Evolutionary conservation across 2,329 filamentous ascomycete species (phyloP).

Genomic region (Magnaporthales sp.): DNA sequence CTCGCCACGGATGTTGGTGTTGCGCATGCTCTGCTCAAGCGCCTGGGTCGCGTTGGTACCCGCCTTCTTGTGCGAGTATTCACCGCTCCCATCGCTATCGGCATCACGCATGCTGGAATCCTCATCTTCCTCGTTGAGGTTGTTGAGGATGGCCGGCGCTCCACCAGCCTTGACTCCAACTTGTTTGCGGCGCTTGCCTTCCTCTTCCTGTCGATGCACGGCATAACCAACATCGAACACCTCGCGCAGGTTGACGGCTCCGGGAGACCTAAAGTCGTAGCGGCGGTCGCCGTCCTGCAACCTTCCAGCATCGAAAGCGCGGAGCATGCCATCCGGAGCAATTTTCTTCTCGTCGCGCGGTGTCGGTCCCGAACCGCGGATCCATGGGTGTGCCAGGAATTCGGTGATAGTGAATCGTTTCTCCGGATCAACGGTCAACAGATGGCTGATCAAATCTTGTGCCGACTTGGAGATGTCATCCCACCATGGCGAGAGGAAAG

Average conservation of each 20-base stretch:
- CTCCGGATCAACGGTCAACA: constrained; percentile 89
- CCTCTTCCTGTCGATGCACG: constrained; percentile 93
- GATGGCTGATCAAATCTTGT: constrained; percentile 86
- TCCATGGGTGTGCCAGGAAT: constrained; percentile 94
- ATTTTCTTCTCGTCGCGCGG: constrained; percentile 50
- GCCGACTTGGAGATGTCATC: constrained; percentile 94
- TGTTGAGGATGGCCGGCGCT: constrained; percentile 50
- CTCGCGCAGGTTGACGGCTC: constrained; percentile 89
- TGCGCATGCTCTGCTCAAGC: constrained; percentile 81
- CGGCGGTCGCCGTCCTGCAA: constrained; percentile 54
- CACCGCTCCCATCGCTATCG: constrained; percentile 53
- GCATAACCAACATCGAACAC: constrained; percentile 98
- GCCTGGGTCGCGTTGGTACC: constrained; percentile 46
- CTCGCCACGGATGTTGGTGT: constrained; percentile 60
- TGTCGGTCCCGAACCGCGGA: constrained; percentile 55
- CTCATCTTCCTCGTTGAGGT: constrained; percentile 48
- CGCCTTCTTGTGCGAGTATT: constrained; percentile 25
- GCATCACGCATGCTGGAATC: constrained; percentile 28
- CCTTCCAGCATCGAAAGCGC: constrained; percentile 48
- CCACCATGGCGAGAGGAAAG: constrained; percentile 98
- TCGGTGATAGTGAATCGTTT: constrained; percentile 90
- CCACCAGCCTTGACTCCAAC: constrained; percentile 62
- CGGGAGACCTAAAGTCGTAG: constrained; percentile 90
- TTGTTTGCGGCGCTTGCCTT: constrained; percentile 84
- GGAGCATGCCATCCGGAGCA: constrained; percentile 32